Percentiles rank a stretch among this genome's conserved stretches.
phyloP scores from a whole-genome alignment of 2,329 filamentous ascomycete genomes.

The Eurotiales sp. region DNA sequence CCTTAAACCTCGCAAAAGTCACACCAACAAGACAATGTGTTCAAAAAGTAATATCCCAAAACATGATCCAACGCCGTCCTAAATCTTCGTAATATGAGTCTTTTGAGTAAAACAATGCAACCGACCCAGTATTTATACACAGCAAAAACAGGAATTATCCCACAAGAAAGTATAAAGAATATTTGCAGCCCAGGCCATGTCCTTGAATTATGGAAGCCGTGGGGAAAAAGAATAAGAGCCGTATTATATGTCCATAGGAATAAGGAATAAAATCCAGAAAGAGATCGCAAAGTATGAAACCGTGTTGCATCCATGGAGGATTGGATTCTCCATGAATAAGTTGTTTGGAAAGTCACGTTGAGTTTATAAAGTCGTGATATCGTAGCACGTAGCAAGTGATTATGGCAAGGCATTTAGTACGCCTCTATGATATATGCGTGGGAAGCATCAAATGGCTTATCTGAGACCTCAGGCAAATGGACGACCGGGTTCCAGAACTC shows the following conservation, averaged over 20 bases:
- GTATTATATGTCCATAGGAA: conserved; percentile 9
- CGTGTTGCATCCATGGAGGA: neutral
- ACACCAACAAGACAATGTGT: conserved; percentile 3
- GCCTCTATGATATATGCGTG: neutral
- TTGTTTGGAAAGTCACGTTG: no score
- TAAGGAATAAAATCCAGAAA: neutral
- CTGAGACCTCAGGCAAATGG: conserved; percentile 25
- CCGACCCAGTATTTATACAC: conserved; percentile 14
- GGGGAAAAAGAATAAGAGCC: conserved; percentile 4
- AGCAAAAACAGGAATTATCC: neutral
- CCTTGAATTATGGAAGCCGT: conserved; percentile 10
- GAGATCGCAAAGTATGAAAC: no score
- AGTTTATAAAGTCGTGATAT: conserved; percentile 6
- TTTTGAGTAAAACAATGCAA: conserved; percentile 9
- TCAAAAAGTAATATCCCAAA: neutral
- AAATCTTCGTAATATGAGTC: conserved; percentile 13
- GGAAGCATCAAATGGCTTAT: conserved; percentile 24
- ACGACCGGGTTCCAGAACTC: conserved; percentile 24
- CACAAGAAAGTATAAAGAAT: conserved; percentile 8
- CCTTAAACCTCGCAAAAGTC: conserved; percentile 12
- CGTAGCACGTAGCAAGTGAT: conserved; percentile 7
- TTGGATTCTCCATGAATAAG: neutral
- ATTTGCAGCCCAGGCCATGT: conserved; percentile 13
- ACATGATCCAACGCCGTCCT: conserved; percentile 12
- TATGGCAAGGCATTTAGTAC: neutral